Evolutionary conservation across 495 filamentous ascomycete genomes (phyloP).

Genomic region (Aspergillus affinis): DNA sequence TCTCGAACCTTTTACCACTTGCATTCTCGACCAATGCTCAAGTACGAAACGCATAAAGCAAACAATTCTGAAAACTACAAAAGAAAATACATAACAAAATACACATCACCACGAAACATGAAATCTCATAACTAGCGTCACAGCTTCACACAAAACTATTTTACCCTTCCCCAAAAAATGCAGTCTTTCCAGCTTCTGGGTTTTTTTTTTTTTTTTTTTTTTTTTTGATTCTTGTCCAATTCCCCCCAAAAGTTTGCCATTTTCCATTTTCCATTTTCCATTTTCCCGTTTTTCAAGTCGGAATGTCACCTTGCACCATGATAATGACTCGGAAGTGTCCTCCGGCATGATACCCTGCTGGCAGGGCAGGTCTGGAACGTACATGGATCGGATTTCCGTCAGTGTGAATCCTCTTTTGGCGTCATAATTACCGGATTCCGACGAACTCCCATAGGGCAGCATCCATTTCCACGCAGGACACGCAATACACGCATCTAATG

Average conservation of each 20-base stretch:
- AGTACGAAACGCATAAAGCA: too few relatives aligned
- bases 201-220: too few relatives aligned
- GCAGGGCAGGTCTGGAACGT: not conserved
- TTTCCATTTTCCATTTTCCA: not conserved
- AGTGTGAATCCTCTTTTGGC: not conserved
- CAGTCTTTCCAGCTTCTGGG: too few relatives aligned
- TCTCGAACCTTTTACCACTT: not conserved
- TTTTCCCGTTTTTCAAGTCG: not conserved
- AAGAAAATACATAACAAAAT: too few relatives aligned
- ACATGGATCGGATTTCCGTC: not conserved
- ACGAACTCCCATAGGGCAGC: not conserved
- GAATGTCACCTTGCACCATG: not conserved
- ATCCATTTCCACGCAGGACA: not conserved
- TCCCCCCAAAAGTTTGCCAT: too few relatives aligned
- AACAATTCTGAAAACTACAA: too few relatives aligned
- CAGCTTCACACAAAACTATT: too few relatives aligned
- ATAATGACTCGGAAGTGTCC: not conserved
- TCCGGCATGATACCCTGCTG: not conserved
- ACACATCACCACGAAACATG: too few relatives aligned
- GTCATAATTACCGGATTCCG: not conserved
- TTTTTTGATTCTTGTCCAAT: too few relatives aligned
- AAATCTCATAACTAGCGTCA: too few relatives aligned
- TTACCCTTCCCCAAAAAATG: too few relatives aligned
- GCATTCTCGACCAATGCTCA: not conserved
- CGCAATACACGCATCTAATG: not conserved